These are phyloP conservation scores for Nannochloropsis salina DNA, from an alignment of 108 stramenopile species.

Conservation along the genomic window DNA sequence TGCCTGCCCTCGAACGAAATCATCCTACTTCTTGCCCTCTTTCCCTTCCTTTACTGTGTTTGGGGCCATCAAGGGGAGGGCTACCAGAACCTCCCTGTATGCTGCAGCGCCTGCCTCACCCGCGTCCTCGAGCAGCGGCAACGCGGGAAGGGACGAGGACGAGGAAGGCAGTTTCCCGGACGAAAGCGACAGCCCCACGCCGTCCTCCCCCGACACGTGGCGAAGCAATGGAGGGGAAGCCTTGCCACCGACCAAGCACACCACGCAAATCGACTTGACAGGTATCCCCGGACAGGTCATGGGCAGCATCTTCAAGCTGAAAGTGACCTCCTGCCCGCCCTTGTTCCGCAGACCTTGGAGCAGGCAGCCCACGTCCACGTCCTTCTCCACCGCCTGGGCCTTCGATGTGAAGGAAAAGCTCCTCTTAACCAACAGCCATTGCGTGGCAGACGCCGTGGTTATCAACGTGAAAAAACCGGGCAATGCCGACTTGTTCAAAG, in stretches of 20 bases:
- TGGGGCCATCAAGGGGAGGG: neutral
- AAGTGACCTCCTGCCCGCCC: constrained; percentile 5
- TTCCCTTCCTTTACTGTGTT: neutral
- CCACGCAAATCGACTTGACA: neutral
- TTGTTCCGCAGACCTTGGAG: constrained; percentile 17
- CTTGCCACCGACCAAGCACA: neutral
- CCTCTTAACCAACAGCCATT: neutral
- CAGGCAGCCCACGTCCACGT: neutral
- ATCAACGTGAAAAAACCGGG: constrained; percentile 10
- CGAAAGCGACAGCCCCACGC: neutral
- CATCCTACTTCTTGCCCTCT: neutral
- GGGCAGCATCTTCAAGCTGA: neutral
- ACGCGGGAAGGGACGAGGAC: neutral
- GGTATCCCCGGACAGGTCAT: neutral
- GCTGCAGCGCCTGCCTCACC: neutral
- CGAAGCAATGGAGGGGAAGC: neutral
- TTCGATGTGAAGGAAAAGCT: constrained; percentile 11
- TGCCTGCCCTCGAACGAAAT: neutral
- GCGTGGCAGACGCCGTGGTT: neutral
- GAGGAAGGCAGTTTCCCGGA: neutral
- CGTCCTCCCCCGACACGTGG: neutral
- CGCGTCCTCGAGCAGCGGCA: too few relatives aligned
- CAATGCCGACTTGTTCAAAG: neutral
- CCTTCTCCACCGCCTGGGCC: neutral
- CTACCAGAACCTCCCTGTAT: neutral